These are phyloP conservation scores for Plectosphaerella plurivora DNA, from an alignment of 2,329 filamentous ascomycete species.

Conservation along the genomic window DNA sequence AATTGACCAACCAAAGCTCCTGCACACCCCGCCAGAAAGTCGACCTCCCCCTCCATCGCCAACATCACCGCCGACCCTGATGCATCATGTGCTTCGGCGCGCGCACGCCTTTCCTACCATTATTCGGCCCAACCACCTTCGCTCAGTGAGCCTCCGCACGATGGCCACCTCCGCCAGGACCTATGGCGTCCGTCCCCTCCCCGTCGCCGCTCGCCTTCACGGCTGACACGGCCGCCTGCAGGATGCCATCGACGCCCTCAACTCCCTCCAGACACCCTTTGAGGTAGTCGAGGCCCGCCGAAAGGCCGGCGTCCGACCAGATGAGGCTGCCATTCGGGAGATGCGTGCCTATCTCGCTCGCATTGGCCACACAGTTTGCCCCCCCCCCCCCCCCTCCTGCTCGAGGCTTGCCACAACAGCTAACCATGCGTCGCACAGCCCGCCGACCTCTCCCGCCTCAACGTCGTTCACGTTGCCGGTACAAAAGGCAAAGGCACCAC, in stretches of 20 bases:
- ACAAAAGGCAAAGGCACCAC: constrained; percentile 72
- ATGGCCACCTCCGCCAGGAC: constrained; percentile 8
- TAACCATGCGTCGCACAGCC: constrained; percentile 17
- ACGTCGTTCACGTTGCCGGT: constrained; percentile 66
- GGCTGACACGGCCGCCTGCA: constrained; percentile 29
- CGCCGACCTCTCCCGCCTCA: constrained; percentile 53
- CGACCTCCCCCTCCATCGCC: neutral
- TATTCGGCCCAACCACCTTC: neutral
- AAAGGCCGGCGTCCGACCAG: constrained; percentile 67
- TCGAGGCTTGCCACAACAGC: neutral
- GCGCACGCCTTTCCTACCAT: constrained; percentile 1
- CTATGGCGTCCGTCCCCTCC: constrained; percentile 8
- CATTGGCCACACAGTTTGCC: constrained; percentile 65
- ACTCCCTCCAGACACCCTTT: constrained; percentile 87
- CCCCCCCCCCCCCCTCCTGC: too few species aligned
- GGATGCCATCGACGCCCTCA: constrained; percentile 83
- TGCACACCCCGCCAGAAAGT: neutral
- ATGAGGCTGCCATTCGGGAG: constrained; percentile 66
- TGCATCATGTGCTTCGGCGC: constrained; percentile 12
- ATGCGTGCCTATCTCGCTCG: constrained; percentile 74
- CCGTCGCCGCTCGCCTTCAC: neutral
- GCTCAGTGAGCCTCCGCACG: constrained; percentile 1
- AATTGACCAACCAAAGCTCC: too few species aligned
- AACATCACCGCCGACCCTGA: constrained; percentile 1
- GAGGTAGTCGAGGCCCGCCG: constrained; percentile 73